Percentiles rank a stretch among this genome's conserved stretches.
phyloP scores from a whole-genome alignment of 805 yeast species.

The Candida peoriensis region DNA sequence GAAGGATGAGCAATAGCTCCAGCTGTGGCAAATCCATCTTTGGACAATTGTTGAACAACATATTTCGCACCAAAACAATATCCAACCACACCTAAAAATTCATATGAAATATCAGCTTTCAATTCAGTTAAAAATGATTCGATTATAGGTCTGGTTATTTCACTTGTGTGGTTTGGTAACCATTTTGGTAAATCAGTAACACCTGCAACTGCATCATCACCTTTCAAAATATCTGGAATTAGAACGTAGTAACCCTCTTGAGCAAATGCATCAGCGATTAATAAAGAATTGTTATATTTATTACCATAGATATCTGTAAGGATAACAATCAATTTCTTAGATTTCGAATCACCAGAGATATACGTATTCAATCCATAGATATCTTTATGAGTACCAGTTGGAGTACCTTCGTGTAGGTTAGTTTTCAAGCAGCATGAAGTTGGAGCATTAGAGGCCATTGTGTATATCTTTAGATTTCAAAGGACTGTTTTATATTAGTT shows the following conservation, averaged over 20 bases:
- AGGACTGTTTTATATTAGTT: neutral
- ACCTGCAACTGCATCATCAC: conserved; percentile 34
- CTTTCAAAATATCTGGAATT: conserved; percentile 70
- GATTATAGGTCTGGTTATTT: conserved; percentile 43
- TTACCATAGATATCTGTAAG: conserved; percentile 69
- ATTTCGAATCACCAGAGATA: conserved; percentile 37
- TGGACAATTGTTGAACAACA: conserved; percentile 46
- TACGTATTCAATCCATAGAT: conserved; percentile 43
- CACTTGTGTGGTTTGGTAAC: conserved; percentile 48
- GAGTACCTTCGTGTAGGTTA: conserved; percentile 42
- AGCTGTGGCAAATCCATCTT: conserved; percentile 38
- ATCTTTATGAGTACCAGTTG: conserved; percentile 38
- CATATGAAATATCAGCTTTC: conserved; percentile 38
- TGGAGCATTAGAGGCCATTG: conserved; percentile 49
- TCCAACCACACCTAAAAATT: conserved; percentile 58
- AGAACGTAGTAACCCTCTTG: conserved; percentile 57
- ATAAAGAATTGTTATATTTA: conserved; percentile 47
- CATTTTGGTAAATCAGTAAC: conserved; percentile 35
- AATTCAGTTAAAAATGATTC: conserved; percentile 42
- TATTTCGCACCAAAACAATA: conserved; percentile 84
- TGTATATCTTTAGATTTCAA: neutral
- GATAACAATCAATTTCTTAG: conserved; percentile 51
- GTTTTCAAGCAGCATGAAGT: conserved; percentile 42
- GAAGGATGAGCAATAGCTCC: conserved; percentile 88
- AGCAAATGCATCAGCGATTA: conserved; percentile 67